Conservation (phyloP, 2,329 filamentous ascomycete genomes). For the Helotiales sp. region DNA sequence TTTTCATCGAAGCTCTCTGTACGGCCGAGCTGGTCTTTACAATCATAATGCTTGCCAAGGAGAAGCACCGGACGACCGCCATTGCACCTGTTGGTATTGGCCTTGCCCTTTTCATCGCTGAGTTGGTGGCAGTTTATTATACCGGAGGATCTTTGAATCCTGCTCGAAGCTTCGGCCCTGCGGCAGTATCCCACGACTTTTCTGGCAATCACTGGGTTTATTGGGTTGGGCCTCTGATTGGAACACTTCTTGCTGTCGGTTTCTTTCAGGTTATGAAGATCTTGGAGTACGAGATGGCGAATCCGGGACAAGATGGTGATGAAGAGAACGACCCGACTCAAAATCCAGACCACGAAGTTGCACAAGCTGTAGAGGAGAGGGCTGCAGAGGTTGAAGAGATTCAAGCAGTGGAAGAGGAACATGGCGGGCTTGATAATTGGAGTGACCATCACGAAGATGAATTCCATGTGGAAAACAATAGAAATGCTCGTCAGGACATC, state of each 20-base stretch:
- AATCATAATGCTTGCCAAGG: conserved; percentile 45
- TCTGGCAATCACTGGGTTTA: conserved; percentile 50
- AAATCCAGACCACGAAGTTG: conserved; percentile 30
- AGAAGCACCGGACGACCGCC: conserved; percentile 47
- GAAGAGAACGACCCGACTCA: conserved; percentile 44
- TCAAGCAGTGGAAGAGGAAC: conserved; percentile 5
- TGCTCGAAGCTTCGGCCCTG: conserved; percentile 45
- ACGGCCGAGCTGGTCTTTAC: conserved; percentile 50
- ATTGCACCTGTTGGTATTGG: conserved; percentile 51
- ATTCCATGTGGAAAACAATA: too few relatives aligned
- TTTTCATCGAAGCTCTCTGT: conserved; percentile 51
- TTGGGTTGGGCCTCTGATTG: conserved; percentile 52
- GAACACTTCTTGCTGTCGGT: conserved; percentile 47
- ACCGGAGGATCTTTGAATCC: conserved; percentile 52
- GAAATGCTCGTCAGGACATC: too few relatives aligned
- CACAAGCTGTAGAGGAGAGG: conserved; percentile 6
- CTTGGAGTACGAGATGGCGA: conserved; percentile 52
- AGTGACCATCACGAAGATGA: neutral
- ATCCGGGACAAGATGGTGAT: conserved; percentile 48
- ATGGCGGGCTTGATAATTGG: conserved; percentile 10
- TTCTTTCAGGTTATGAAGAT: conserved; percentile 52
- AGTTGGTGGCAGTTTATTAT: conserved; percentile 40
- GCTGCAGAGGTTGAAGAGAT: conserved; percentile 13
- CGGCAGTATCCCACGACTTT: conserved; percentile 44
- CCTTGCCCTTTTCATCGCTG: conserved; percentile 46